Evolutionary conservation across 352 stramenopile species (phyloP).

Genomic region (Peronospora destructor): DNA sequence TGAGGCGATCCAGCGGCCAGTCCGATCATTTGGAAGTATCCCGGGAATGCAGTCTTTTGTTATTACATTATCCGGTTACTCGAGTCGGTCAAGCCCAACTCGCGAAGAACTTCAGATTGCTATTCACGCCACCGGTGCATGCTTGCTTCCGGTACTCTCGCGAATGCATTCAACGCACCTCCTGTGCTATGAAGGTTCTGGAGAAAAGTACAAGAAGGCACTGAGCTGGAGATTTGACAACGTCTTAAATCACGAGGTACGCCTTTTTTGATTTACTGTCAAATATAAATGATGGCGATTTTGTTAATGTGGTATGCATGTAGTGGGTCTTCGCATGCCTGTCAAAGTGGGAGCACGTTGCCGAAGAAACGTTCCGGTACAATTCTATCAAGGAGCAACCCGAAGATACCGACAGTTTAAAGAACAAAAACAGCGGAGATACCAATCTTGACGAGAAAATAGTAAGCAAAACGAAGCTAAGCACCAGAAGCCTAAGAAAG

Average conservation of each 20-base stretch:
- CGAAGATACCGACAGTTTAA: constrained; percentile 19
- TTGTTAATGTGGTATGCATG: constrained; percentile 5
- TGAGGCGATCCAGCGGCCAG: constrained; percentile 48
- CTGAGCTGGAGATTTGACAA: constrained; percentile 77
- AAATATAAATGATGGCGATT: constrained; percentile 2
- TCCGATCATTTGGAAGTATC: constrained; percentile 63
- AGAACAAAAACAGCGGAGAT: constrained; percentile 22
- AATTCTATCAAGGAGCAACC: constrained; percentile 20
- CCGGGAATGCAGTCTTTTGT: constrained; percentile 73
- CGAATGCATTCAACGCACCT: constrained; percentile 78
- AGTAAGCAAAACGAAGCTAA: constrained; percentile 22
- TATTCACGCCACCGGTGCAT: constrained; percentile 77
- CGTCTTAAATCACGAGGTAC: constrained; percentile 75
- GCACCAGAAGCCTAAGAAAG: constrained; percentile 26
- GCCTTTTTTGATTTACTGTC: constrained; percentile 1
- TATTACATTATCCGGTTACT: constrained; percentile 81
- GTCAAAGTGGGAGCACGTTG: constrained; percentile 52
- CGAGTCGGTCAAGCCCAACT: constrained; percentile 59
- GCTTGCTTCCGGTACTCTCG: constrained; percentile 76
- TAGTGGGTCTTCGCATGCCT: constrained; percentile 79
- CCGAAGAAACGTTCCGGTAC: constrained; percentile 48
- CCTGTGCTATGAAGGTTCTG: constrained; percentile 64
- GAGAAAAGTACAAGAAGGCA: constrained; percentile 84
- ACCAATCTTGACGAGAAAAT: constrained; percentile 18
- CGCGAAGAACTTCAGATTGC: constrained; percentile 80